Base-by-base conservation (phyloP, 805 yeast genomes). In the Metschnikowia borealis region DNA sequence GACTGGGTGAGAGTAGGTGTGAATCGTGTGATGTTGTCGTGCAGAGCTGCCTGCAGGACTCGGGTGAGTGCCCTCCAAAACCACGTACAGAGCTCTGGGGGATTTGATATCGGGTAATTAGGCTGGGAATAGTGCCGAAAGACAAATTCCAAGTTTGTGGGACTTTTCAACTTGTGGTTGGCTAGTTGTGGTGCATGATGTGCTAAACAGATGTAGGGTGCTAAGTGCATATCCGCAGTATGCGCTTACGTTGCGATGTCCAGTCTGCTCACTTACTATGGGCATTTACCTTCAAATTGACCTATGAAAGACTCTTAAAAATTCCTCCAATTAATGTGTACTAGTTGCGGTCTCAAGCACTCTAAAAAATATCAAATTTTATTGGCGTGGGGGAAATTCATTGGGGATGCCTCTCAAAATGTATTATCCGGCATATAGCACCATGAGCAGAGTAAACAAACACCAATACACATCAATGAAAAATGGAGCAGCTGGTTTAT, bases 1-100 rank as follows among this genome's bases (percentile, higher is more conserved):
- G 39, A 11, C n/a, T 15, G 21, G 14, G 40, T 18, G 29, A 26
- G 29, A 26, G 29, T 26, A 26, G 29, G 36, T 20, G 45, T 32
- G 18, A n/a, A 20, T 41, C 37, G 45, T 40, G 44, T 41, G 37
- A 41, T 41, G 45, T 33, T 26, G 45, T 41, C 45, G 32, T 41
- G 45, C 45, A 41, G 20, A 13, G 3, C 29, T 41, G 26, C 14
- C 6, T 41, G 45, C 45, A 41, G 45, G 35, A 32, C 45, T 41
- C 45, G 45, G 18, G 37, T 32, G 29, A 32, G 45, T 18, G 15
- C 37, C 10, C 37, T 41, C 21, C 37, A 38, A 38, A 18, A 10
- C 6, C 15, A 6, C 10, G 6, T 11, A 10, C 14, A 17, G 14
- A 8, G 21, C 2, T 2, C 5, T 13, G 14, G 21, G 14, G 21